These are phyloP conservation scores for Verticillium nubilum DNA, from an alignment of 2,329 filamentous ascomycete species.

Conservation along the genomic window DNA sequence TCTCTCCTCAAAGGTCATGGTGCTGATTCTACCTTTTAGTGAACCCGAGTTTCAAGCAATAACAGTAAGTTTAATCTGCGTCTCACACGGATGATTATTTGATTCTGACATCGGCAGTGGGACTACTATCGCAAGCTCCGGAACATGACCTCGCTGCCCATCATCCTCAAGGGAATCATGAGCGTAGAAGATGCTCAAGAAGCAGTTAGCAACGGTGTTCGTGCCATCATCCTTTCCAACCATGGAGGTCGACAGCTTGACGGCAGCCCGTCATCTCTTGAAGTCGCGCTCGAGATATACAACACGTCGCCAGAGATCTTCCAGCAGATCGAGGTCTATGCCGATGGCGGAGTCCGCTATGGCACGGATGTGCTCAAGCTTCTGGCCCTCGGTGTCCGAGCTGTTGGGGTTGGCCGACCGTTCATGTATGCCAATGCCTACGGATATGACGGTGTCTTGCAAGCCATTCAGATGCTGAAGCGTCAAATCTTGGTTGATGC, in stretches of 20 bases:
- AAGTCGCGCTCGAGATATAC: constrained; percentile 25
- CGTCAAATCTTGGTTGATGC: constrained; percentile 3
- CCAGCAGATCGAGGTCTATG: constrained; percentile 17
- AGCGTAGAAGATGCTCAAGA: constrained; percentile 32
- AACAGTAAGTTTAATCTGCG: background rate
- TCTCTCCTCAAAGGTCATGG: background rate
- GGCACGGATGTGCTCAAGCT: constrained; percentile 35
- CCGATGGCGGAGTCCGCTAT: constrained; percentile 33
- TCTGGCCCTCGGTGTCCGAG: constrained; percentile 32
- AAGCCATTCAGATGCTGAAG: constrained; percentile 3
- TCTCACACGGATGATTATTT: background rate
- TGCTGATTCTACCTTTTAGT: background rate
- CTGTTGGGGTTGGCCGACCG: constrained; percentile 37
- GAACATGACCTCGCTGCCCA: constrained; percentile 17
- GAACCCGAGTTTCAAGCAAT: background rate
- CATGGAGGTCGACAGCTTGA: constrained; percentile 38
- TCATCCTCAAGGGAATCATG: constrained; percentile 35
- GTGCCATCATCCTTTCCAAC: constrained; percentile 35
- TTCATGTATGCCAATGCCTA: constrained; percentile 7
- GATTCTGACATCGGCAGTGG: background rate
- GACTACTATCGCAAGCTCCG: background rate
- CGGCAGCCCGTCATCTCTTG: constrained; percentile 23
- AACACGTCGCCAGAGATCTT: constrained; percentile 19
- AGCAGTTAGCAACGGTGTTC: constrained; percentile 28
- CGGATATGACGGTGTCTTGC: constrained; percentile 2